phyloP scores from a whole-genome alignment of 139 green algal genomes.

The Chlorella sp. region DNA sequence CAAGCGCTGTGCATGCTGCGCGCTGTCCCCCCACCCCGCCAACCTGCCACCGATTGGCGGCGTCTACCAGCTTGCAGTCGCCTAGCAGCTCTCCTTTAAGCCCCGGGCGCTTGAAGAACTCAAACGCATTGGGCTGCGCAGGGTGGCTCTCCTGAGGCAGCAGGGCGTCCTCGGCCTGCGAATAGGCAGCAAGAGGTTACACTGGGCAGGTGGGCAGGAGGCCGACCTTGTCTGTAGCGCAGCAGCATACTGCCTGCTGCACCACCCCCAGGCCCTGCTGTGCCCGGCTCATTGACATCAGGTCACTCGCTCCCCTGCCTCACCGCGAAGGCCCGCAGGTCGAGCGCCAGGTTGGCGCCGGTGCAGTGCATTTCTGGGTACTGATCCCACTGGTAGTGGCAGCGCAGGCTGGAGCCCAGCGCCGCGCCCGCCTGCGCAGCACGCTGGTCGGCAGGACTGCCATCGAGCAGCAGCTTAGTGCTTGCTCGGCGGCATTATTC shows the following conservation, averaged over 20 bases:
- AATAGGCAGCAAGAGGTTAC: background rate
- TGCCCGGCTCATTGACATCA: too few relatives aligned
- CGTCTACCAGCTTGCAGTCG: background rate
- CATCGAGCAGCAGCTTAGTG: background rate
- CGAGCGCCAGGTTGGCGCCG: slow-evolving; percentile 7
- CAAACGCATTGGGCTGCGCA: background rate
- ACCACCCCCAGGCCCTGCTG: too few relatives aligned
- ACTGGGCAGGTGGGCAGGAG: too few relatives aligned
- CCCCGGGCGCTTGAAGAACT: background rate
- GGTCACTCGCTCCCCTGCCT: too few relatives aligned
- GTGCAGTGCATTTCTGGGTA: slow-evolving; percentile 5
- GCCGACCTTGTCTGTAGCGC: too few relatives aligned
- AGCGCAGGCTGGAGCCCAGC: background rate
- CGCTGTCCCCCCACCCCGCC: background rate
- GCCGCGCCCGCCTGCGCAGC: background rate
- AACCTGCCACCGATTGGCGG: background rate
- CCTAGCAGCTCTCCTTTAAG: background rate
- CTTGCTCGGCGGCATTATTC: too few relatives aligned
- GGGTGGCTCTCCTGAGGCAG: background rate
- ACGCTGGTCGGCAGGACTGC: too few relatives aligned
- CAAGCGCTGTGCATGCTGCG: too few relatives aligned
- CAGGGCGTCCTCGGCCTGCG: background rate
- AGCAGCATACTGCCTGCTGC: too few relatives aligned
- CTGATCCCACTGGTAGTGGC: background rate
- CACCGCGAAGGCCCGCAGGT: slow-evolving; percentile 1